These are phyloP conservation scores for Fraxinus floribunda DNA, from an alignment of 305 asterid species.

Conservation along the genomic window DNA sequence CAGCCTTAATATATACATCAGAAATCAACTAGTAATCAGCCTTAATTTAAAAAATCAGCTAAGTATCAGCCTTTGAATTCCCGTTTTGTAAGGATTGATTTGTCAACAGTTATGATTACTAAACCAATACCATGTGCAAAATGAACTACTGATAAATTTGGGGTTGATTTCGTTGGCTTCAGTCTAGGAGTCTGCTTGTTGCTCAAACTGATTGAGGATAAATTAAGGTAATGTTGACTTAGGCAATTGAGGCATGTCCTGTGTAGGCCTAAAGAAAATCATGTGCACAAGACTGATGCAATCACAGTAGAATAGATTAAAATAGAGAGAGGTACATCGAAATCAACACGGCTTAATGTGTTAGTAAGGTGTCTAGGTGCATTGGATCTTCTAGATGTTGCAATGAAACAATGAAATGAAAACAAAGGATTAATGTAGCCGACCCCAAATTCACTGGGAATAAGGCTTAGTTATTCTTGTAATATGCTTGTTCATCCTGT, in stretches of 20 bases:
- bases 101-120: neutral
- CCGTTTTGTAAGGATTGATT: neutral
- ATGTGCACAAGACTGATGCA: neutral
- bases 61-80: neutral
- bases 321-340: neutral
- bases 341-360: neutral
- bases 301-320: neutral
- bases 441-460: neutral
- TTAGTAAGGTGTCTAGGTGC: neutral
- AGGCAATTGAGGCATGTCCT: neutral
- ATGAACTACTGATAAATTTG: neutral
- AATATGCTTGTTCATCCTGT: neutral
- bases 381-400: neutral
- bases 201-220: neutral
- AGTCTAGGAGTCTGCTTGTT: constrained; percentile 6
- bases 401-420: neutral
- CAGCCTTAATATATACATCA: neutral
- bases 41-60: neutral
- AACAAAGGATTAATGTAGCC: neutral
- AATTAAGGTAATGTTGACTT: neutral
- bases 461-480: neutral
- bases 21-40: neutral
- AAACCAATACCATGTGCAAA: neutral
- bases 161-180: neutral
- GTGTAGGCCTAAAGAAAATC: neutral